Percentiles rank a stretch among this genome's conserved stretches.
Evolutionary conservation across 1,284 basidiomycete species (phyloP).

Genomic region (Sporisorium scitamineum): DNA sequence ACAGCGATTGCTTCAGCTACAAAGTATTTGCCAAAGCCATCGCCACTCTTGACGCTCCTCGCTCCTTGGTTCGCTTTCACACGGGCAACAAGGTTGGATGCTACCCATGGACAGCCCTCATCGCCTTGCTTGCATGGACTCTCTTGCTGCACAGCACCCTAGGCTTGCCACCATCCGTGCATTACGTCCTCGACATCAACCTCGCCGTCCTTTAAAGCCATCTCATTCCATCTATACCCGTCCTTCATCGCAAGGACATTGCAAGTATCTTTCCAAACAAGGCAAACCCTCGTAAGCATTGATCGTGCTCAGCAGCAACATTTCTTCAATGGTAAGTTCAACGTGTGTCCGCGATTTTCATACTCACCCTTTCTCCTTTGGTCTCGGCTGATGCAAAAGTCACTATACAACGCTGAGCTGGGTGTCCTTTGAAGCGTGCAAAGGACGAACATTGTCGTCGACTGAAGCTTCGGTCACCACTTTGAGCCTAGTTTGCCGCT

Average conservation of each 20-base stretch:
- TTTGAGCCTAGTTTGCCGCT: background rate
- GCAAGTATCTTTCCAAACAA: background rate
- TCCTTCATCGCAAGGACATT: background rate
- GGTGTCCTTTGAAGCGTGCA: background rate
- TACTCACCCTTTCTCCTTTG: background rate
- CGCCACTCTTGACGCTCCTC: background rate
- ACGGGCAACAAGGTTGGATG: background rate
- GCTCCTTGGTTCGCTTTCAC: background rate
- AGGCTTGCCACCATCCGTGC: background rate
- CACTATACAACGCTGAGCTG: background rate
- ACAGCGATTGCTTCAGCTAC: background rate
- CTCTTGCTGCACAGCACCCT: background rate
- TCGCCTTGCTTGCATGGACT: background rate
- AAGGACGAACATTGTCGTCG: background rate
- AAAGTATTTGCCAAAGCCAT: background rate
- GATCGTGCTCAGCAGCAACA: background rate
- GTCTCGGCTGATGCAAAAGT: background rate
- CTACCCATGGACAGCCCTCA: no score
- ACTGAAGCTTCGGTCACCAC: background rate
- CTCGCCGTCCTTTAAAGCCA: background rate
- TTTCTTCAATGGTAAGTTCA: background rate
- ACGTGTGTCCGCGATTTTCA: no score
- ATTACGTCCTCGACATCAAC: background rate
- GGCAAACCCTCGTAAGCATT: background rate
- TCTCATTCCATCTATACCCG: conserved; percentile 1